A percentile compares a stretch with the other conserved stretches of the same genome.
phyloP scores from a whole-genome alignment of 2,329 filamentous ascomycete species.

The Aspergillus pseudoviridinutans region DNA sequence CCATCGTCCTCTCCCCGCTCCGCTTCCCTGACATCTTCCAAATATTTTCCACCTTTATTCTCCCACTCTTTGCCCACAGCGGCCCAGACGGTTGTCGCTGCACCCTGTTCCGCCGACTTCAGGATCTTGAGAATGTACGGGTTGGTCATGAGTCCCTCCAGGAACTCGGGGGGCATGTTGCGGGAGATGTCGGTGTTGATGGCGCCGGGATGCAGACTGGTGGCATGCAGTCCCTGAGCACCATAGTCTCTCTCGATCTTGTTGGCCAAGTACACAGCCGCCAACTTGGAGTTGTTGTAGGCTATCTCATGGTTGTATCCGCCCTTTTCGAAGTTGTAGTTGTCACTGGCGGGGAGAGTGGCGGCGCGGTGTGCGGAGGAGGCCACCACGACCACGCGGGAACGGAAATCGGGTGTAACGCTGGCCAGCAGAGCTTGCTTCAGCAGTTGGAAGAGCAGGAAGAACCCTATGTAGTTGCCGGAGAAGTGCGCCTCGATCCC shows the following conservation, averaged over 20 bases:
- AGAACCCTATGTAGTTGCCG: constrained; percentile 51
- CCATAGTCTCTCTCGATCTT: constrained; percentile 50
- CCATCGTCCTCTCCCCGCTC: constrained; percentile 3
- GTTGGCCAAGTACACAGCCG: constrained; percentile 50
- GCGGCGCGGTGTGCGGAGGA: constrained; percentile 41
- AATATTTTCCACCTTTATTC: constrained; percentile 22
- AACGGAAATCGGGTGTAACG: constrained; percentile 36
- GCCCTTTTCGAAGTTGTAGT: constrained; percentile 37
- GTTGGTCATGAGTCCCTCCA: background rate
- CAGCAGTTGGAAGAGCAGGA: constrained; percentile 51
- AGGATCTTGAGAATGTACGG: background rate
- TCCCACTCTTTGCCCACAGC: constrained; percentile 23
- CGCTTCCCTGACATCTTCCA: constrained; percentile 19
- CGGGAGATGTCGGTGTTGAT: constrained; percentile 4
- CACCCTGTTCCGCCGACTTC: constrained; percentile 16
- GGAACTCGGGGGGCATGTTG: background rate
- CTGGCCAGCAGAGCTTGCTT: constrained; percentile 23
- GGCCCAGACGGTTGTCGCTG: constrained; percentile 26
- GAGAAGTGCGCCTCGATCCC: constrained; percentile 49
- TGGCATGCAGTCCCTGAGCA: constrained; percentile 40
- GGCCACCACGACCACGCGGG: constrained; percentile 47
- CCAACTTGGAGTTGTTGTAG: constrained; percentile 50
- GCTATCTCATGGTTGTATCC: constrained; percentile 33
- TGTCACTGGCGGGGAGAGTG: constrained; percentile 27
- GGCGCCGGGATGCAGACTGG: constrained; percentile 45